These are phyloP conservation scores for Lojkania enalia DNA, from an alignment of 2,329 filamentous ascomycete species.

Conservation along the genomic window DNA sequence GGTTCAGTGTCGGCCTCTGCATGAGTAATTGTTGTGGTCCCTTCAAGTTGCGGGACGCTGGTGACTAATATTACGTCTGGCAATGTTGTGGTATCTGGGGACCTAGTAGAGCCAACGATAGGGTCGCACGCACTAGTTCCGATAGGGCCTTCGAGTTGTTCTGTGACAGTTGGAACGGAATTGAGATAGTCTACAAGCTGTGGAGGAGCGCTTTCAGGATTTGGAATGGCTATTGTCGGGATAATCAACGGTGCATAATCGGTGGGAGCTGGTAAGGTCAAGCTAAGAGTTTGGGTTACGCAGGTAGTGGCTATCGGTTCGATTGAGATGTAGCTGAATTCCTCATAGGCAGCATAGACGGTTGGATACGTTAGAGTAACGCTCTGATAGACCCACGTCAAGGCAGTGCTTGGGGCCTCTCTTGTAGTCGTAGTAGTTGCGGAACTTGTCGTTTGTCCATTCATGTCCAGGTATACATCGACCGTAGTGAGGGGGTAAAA, in stretches of 20 bases:
- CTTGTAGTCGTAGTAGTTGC: conserved; percentile 15
- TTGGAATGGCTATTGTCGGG: conserved; percentile 19
- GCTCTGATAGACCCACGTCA: conserved; percentile 34
- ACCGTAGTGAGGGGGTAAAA: conserved; percentile 25
- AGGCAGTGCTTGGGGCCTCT: conserved; percentile 15
- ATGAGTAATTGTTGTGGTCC: conserved; percentile 4
- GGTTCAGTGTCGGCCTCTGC: conserved; percentile 7
- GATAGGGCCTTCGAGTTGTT: conserved; percentile 35
- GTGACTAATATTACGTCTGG: conserved; percentile 12
- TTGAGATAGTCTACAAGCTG: conserved; percentile 38
- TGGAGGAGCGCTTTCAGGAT: conserved; percentile 28
- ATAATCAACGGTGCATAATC: conserved; percentile 31
- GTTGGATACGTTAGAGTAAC: conserved; percentile 39
- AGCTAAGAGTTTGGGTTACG: conserved; percentile 13
- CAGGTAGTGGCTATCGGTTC: conserved; percentile 27
- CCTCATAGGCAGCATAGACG: conserved; percentile 33
- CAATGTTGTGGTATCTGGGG: conserved; percentile 9
- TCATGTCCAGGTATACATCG: conserved; percentile 22
- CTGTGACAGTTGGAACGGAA: conserved; percentile 27
- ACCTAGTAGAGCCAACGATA: conserved; percentile 16
- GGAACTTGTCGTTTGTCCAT: conserved; percentile 19
- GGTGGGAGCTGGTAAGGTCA: conserved; percentile 33
- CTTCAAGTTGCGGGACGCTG: conserved; percentile 5
- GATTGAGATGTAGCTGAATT: conserved; percentile 33
- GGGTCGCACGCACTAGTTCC: conserved; percentile 39